Base-by-base conservation (phyloP, 352 stramenopile genomes). In the Phytophthora pisi region DNA sequence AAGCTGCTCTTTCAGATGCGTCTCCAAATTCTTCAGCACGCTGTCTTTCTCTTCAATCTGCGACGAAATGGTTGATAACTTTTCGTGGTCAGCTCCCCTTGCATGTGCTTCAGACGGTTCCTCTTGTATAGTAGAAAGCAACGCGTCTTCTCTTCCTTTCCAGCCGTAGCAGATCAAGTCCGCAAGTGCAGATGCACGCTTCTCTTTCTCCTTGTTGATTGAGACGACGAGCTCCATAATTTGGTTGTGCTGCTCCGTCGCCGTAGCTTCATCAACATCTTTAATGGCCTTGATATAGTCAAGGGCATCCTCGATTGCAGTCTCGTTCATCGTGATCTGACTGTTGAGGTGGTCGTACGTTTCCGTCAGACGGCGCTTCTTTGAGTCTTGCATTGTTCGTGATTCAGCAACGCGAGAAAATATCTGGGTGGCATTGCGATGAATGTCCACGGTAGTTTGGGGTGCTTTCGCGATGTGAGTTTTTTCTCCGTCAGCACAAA, bases 141-240 rank as follows among this genome's bases (percentile, higher is more conserved):
- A 50, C n/a, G 23, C 16, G 3, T 46, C 40, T 15, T 49, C 8
- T 57, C 42, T 13, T 64, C 26, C n/a, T 51, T 68, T 16, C 40
- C 38, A 13, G 15, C 34, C 51, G 56, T 60, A 56, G 3, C 52
- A 28, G 30, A 72, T 72, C 42, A 72, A 52, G 9, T 30, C 60
- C 50, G 65, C 59, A n/a, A 72, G 36, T 20, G 65, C 60, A n/a
- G 10, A 40, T 31, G 36, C 40, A 51, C 65, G 65, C 3, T 34
- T 69, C 16, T 72, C 28, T 24, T 69, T 68, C 18, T 68, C 59
- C 16, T 62, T 59, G 28, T 72, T 72, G 24, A 72, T 72, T 5
- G 60, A 72, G 23, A 68, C 65, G 15, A 64, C 28, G 8, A 72
- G 59, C 65, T 72, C 65, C 65, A 68, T 72, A 24, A 72, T 43